Conservation (phyloP, 805 yeast species). For the Monosporozyma unispora region DNA sequence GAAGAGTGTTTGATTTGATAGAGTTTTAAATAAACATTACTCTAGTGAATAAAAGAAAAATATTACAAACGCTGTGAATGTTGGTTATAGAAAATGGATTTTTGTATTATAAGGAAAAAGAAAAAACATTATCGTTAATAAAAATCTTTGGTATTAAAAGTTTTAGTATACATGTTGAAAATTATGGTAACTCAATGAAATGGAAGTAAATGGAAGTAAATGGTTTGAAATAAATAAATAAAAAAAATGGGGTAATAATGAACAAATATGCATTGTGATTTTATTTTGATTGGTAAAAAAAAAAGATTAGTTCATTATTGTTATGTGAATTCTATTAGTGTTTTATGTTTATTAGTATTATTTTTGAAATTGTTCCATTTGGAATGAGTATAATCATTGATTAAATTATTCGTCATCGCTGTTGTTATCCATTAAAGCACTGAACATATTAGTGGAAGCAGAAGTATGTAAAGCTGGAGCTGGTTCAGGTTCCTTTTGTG, state of each 20-base stretch:
- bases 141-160: not conserved
- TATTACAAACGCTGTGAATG: not conserved
- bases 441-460: conserved; percentile 26
- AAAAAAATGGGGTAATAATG: not conserved
- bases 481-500: conserved; percentile 10
- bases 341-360: not conserved
- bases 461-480: conserved; percentile 18
- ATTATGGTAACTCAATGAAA: not conserved
- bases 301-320: not conserved
- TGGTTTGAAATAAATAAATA: not conserved
- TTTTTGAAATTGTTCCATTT: not conserved
- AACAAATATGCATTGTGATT: not conserved
- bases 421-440: conserved; percentile 27
- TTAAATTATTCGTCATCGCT: conserved; percentile 12
- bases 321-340: not conserved
- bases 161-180: not conserved
- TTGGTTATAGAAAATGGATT: not conserved
- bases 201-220: not conserved
- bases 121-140: not conserved
- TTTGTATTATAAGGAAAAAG: not conserved
- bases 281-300: not conserved
- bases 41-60: not conserved
- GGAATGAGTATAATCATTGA: not conserved
- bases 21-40: not conserved
- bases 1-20: not conserved